Conservation (phyloP, 2,329 filamentous ascomycete genomes). For the Setomelanomma holmii region DNA sequence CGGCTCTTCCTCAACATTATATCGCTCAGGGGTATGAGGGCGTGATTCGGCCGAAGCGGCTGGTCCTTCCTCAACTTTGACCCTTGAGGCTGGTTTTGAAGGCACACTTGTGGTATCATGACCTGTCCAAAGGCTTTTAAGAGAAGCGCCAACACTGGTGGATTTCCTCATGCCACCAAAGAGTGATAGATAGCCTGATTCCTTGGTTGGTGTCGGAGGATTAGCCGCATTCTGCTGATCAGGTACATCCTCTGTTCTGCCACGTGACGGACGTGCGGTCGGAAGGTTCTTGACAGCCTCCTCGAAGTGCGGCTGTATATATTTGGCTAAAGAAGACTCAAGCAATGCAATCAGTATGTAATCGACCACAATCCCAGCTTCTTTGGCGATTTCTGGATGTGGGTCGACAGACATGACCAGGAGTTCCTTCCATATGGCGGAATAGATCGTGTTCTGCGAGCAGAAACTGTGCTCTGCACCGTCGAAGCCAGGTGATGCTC, state of each 20-base stretch:
- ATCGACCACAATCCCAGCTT: conserved; percentile 85
- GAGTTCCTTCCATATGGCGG: conserved; percentile 92
- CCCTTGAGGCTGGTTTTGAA: conserved; percentile 46
- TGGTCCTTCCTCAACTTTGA: conserved; percentile 65
- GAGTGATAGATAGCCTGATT: conserved; percentile 64
- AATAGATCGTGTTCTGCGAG: conserved; percentile 88
- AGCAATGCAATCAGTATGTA: conserved; percentile 80
- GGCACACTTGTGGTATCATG: conserved; percentile 38
- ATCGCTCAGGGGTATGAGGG: conserved; percentile 65
- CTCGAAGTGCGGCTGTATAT: conserved; percentile 75
- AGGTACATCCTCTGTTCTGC: conserved; percentile 36
- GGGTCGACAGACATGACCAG: conserved; percentile 92
- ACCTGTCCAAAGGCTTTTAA: conserved; percentile 65
- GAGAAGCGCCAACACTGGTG: conserved; percentile 69
- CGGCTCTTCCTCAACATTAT: conserved; percentile 78
- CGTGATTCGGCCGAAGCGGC: conserved; percentile 77
- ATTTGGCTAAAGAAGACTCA: conserved; percentile 74
- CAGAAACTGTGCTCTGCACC: conserved; percentile 26
- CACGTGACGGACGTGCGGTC: conserved; percentile 55
- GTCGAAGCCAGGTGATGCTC: conserved; percentile 11
- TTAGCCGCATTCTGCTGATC: conserved; percentile 55
- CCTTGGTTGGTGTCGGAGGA: conserved; percentile 58
- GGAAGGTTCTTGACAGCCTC: conserved; percentile 64
- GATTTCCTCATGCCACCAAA: conserved; percentile 67
- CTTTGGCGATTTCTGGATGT: conserved; percentile 88